phyloP scores from a whole-genome alignment of 2,329 filamentous ascomycete genomes.

The Alternaria sp. region DNA sequence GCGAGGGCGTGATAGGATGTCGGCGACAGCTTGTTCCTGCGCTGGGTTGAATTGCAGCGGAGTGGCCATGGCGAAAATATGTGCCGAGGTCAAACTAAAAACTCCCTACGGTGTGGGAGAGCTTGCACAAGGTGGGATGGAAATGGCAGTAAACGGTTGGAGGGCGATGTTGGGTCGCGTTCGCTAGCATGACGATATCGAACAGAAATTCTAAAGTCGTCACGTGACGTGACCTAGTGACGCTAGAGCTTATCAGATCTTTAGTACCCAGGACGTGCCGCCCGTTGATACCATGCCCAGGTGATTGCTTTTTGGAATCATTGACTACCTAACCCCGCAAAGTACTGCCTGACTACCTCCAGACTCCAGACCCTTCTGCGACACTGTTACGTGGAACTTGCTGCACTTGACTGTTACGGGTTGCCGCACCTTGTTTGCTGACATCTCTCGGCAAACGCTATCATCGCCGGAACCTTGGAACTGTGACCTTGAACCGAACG shows the following conservation, averaged over 20 bases:
- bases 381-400: conserved; percentile 13
- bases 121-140: conserved; percentile 25
- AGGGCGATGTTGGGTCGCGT: conserved; percentile 22
- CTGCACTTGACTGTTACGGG: conserved; percentile 11
- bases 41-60: conserved; percentile 43
- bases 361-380: conserved; percentile 16
- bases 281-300: conserved; percentile 6
- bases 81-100: conserved; percentile 1
- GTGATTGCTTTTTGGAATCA: conserved; percentile 20
- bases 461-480: conserved; percentile 21
- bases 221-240: conserved; percentile 33
- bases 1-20: conserved; percentile 66
- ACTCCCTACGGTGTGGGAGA: conserved; percentile 9
- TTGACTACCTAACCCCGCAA: conserved; percentile 10
- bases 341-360: conserved; percentile 6
- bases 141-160: conserved; percentile 19
- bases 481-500: conserved; percentile 22
- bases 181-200: conserved; percentile 28
- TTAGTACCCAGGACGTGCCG: conserved; percentile 2
- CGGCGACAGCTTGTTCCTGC: conserved; percentile 51
- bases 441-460: conserved; percentile 27
- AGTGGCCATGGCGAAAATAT: conserved; percentile 30
- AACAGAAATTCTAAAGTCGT: conserved; percentile 38
- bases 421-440: conserved; percentile 28
- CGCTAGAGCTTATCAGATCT: conserved; percentile 14